A percentile compares a stretch with the other conserved stretches of the same genome.
Evolutionary conservation across 371 early-diverging fungal species (phyloP).

Genomic region (Saksenaea vasiformis): DNA sequence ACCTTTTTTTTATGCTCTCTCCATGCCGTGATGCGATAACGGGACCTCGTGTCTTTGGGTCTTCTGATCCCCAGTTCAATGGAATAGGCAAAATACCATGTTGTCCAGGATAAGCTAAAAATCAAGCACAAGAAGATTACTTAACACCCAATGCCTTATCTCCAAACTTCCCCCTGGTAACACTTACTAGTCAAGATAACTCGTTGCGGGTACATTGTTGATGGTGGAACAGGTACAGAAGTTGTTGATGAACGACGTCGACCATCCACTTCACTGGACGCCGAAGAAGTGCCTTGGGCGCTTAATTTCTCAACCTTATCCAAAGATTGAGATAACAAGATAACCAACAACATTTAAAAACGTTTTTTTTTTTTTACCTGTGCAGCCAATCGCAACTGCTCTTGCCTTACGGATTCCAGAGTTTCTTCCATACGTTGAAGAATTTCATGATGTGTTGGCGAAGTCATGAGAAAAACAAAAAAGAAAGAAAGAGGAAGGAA

Average conservation of each 20-base stretch:
- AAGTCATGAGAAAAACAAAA: conserved; percentile 24
- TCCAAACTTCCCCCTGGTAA: not conserved
- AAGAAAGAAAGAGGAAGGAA: conserved; percentile 7
- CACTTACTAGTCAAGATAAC: conserved; percentile 52
- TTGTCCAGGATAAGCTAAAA: conserved; percentile 83
- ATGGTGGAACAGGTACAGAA: not conserved
- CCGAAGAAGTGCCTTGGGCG: not conserved
- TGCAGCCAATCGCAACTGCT: conserved; percentile 29
- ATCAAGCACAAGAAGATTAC: not conserved
- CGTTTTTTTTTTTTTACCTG: conserved; percentile 22
- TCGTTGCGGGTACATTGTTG: conserved; percentile 39
- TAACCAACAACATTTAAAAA: no score
- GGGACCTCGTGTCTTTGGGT: conserved; percentile 82
- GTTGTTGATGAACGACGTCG: conserved; percentile 6
- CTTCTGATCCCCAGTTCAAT: conserved; percentile 81
- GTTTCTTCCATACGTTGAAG: conserved; percentile 28
- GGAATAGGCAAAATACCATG: conserved; percentile 84
- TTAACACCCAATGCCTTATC: not conserved
- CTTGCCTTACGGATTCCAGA: conserved; percentile 29
- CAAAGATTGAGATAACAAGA: not conserved
- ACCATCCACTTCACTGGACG: not conserved
- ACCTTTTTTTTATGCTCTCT: conserved; percentile 75
- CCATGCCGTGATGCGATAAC: conserved; percentile 85
- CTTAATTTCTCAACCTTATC: conserved; percentile 12
- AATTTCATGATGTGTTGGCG: conserved; percentile 22